A percentile compares a stretch with the other conserved stretches of the same genome.
Conservation (phyloP, 345 rosid genomes). For the Eucalyptus microcorys region DNA sequence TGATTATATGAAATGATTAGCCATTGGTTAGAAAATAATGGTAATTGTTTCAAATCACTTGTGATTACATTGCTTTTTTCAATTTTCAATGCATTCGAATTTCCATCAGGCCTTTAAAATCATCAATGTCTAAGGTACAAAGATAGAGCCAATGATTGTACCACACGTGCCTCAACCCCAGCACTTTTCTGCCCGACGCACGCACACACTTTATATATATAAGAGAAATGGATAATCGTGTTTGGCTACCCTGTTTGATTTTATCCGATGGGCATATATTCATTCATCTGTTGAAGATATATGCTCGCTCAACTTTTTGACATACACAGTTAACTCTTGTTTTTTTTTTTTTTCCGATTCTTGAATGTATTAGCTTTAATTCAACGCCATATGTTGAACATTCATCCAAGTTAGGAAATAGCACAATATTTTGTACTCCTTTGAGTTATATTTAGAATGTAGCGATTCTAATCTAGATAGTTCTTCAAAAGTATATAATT, state of each 20-base stretch:
- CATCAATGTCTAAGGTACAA: background rate
- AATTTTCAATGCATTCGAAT: background rate
- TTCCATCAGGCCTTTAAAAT: background rate
- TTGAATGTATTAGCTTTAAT: background rate
- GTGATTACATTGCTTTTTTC: background rate
- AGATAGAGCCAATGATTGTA: background rate
- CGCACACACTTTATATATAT: too few relatives aligned
- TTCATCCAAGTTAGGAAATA: background rate
- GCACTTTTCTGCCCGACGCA: background rate
- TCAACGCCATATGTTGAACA: background rate
- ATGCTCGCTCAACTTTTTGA: background rate
- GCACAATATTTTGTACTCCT: background rate
- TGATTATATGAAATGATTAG: background rate
- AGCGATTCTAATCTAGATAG: background rate
- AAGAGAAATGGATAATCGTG: background rate
- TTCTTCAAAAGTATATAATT: too few relatives aligned
- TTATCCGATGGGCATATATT: background rate
- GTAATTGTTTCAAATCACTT: background rate
- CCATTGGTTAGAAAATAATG: background rate
- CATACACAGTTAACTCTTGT: background rate
- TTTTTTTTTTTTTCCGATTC: background rate
- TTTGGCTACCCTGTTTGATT: background rate
- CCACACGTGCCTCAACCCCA: background rate
- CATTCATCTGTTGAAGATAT: background rate
- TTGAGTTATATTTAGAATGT: too few relatives aligned